phyloP scores from a whole-genome alignment of 202 grass and related monocot genomes.

The Zoysia matrella region DNA sequence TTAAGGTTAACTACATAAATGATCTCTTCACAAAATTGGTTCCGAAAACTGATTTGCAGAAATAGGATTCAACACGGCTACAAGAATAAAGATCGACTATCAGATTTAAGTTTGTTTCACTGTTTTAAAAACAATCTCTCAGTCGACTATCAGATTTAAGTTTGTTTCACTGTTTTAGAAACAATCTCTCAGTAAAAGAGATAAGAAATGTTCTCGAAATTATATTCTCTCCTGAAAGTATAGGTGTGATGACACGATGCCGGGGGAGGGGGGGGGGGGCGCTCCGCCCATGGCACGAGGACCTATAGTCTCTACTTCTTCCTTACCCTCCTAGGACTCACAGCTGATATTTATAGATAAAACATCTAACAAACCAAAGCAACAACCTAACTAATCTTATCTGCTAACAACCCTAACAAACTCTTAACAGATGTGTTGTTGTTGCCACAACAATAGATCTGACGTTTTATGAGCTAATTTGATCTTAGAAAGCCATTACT shows the following conservation, averaged over 20 bases:
- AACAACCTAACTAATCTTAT: no score
- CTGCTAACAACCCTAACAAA: background rate
- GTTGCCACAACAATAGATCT: background rate
- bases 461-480: background rate
- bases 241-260: no score
- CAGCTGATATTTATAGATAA: no score
- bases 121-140: no score
- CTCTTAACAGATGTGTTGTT: no score
- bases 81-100: conserved; percentile 10
- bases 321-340: no score
- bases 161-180: background rate
- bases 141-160: background rate
- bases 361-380: no score
- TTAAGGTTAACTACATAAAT: background rate
- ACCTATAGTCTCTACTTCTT: no score
- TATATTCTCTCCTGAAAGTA: background rate
- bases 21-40: background rate
- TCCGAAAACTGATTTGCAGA: background rate
- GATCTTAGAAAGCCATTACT: background rate
- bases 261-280: no score
- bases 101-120: no score
- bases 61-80: background rate
- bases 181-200: background rate
- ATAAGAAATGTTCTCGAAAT: background rate
- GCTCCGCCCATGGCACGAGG: no score